Evolutionary conservation across 805 yeast species (phyloP).

Genomic region (Saccharomyces paradoxus): DNA sequence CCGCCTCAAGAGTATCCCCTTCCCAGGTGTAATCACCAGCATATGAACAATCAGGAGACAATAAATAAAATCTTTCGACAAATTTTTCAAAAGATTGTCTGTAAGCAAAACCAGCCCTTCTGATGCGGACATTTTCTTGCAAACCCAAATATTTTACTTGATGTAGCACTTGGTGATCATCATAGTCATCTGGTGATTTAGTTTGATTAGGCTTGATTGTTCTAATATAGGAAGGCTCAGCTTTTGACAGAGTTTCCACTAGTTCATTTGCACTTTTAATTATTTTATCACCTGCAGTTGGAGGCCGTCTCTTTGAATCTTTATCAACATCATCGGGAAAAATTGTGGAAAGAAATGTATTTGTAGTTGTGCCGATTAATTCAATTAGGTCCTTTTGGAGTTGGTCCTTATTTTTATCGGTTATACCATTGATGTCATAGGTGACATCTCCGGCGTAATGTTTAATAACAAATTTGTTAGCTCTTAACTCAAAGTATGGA

Average conservation of each 20-base stretch:
- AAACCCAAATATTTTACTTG: constrained; percentile 93
- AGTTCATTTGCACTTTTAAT: constrained; percentile 83
- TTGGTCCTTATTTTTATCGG: constrained; percentile 95
- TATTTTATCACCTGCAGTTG: constrained; percentile 93
- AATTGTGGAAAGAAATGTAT: constrained; percentile 48
- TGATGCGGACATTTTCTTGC: constrained; percentile 91
- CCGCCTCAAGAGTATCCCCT: constrained; percentile 51
- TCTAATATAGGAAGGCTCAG: constrained; percentile 94
- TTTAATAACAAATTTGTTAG: constrained; percentile 78
- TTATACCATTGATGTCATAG: constrained; percentile 81
- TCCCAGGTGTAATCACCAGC: constrained; percentile 73
- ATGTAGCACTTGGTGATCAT: constrained; percentile 81
- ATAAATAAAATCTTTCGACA: constrained; percentile 83
- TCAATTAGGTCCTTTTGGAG: constrained; percentile 82
- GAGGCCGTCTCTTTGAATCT: constrained; percentile 74
- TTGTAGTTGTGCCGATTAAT: constrained; percentile 61
- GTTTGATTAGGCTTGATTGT: constrained; percentile 96
- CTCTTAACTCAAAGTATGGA: constrained; percentile 83
- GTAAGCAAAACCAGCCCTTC: constrained; percentile 98
- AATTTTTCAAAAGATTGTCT: constrained; percentile 94
- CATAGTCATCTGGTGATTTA: constrained; percentile 83
- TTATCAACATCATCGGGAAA: constrained; percentile 62
- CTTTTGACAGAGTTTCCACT: constrained; percentile 79
- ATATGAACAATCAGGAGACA: constrained; percentile 85
- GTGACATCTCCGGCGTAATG: constrained; percentile 99